Conservation (phyloP, 352 stramenopile species). For the Globisporangium sylvaticum region DNA sequence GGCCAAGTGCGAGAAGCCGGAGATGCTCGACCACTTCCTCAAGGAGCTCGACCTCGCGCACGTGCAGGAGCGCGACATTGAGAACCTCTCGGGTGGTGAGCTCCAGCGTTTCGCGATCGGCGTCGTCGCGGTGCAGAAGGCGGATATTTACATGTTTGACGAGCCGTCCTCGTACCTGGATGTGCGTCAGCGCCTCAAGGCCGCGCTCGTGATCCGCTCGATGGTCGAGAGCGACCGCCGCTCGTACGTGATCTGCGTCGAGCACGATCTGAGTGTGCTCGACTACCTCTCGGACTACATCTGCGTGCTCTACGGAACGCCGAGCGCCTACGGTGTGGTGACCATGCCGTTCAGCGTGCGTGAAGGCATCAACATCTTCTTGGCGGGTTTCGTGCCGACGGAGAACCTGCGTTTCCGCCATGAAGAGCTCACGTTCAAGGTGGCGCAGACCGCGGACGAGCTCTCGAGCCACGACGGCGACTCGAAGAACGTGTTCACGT, state of each 20-base stretch:
- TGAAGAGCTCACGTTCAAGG: constrained; percentile 98
- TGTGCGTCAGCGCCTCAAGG: constrained; percentile 98
- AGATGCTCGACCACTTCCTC: constrained; percentile 79
- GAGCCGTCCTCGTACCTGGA: constrained; percentile 99
- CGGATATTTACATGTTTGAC: constrained; percentile 99
- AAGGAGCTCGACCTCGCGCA: constrained; percentile 96
- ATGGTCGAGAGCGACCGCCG: constrained; percentile 89
- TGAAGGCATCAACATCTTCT: constrained; percentile 99
- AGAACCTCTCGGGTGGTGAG: constrained; percentile 96
- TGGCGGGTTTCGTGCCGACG: constrained; percentile 98
- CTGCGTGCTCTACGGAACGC: constrained; percentile 98
- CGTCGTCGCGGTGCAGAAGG: constrained; percentile 92
- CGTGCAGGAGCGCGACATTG: constrained; percentile 95
- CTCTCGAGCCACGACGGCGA: constrained; percentile 81
- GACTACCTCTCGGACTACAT: constrained; percentile 99
- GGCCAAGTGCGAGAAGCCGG: constrained; percentile 90
- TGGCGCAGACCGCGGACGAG: constrained; percentile 92
- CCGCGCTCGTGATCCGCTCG: constrained; percentile 96
- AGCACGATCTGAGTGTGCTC: constrained; percentile 99
- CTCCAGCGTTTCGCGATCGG: constrained; percentile 99
- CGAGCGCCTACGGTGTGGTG: constrained; percentile 98
- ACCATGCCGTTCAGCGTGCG: constrained; percentile 99
- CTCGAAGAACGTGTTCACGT: constrained; percentile 91
- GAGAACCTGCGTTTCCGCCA: constrained; percentile 99
- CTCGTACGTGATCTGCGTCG: constrained; percentile 98